Percentiles rank a stretch among this genome's conserved stretches.
Evolutionary conservation across 169 alveolate species (phyloP).

Genomic region (Eimeria brunetti): DNA sequence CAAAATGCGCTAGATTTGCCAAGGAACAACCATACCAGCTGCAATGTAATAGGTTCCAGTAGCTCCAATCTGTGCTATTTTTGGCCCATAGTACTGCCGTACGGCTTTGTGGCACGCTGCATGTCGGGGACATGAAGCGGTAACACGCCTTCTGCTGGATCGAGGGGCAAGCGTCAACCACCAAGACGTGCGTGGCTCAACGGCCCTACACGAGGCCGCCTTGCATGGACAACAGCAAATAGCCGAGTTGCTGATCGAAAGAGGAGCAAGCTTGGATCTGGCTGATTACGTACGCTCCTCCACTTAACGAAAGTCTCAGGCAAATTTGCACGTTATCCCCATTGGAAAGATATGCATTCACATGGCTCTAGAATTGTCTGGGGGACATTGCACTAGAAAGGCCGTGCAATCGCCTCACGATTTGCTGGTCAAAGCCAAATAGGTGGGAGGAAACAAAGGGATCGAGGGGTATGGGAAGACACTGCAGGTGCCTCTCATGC

Average conservation of each 20-base stretch:
- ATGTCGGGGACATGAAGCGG: constrained; percentile 79
- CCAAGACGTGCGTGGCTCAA: constrained; percentile 51
- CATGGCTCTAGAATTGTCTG: background rate
- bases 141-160: constrained; percentile 78
- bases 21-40: background rate
- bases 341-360: too few relatives aligned
- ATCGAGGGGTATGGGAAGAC: background rate
- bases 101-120: constrained; percentile 82
- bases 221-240: constrained; percentile 76
- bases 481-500: background rate
- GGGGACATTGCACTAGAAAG: background rate
- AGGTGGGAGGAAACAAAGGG: background rate
- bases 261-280: constrained; percentile 69
- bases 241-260: constrained; percentile 73
- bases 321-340: background rate
- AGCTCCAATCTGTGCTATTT: background rate
- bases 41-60: too few relatives aligned
- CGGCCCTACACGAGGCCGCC: constrained; percentile 82
- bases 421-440: background rate
- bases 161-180: constrained; percentile 79
- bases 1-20: background rate
- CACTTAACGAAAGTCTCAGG: background rate
- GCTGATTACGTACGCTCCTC: constrained; percentile 59
- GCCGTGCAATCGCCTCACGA: background rate
- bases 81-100: constrained; percentile 31